Evolutionary conservation across 2,329 filamentous ascomycete genomes (phyloP).

Genomic region (Hypoxylon sp.): DNA sequence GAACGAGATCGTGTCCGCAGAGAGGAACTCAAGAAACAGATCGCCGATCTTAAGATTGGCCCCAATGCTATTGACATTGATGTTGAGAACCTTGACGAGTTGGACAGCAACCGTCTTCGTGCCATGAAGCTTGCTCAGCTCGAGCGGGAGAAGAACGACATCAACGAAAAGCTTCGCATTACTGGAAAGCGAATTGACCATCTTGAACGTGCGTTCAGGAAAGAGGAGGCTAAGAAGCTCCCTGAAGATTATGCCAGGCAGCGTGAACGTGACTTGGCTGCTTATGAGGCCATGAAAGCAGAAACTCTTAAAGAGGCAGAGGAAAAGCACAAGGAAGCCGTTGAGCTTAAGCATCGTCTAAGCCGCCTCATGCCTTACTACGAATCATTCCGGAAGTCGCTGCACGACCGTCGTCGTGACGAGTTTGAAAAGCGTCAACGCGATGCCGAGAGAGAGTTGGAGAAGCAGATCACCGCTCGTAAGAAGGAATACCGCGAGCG

Average conservation of each 20-base stretch:
- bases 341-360: constrained; percentile 94
- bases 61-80: constrained; percentile 83
- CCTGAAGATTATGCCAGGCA: constrained; percentile 88
- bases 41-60: constrained; percentile 90
- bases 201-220: constrained; percentile 94
- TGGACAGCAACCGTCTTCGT: constrained; percentile 91
- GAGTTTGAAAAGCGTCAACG: constrained; percentile 96
- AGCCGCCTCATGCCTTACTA: constrained; percentile 87
- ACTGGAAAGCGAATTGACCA: constrained; percentile 97
- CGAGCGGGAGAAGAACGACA: constrained; percentile 97
- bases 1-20: constrained; percentile 92
- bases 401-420: constrained; percentile 89
- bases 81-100: constrained; percentile 83
- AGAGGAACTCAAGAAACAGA: constrained; percentile 93
- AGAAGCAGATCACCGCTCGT: constrained; percentile 89
- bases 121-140: constrained; percentile 95
- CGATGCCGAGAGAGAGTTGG: constrained; percentile 91
- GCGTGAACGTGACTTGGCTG: constrained; percentile 80
- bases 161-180: constrained; percentile 90
- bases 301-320: constrained; percentile 86
- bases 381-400: constrained; percentile 83
- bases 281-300: constrained; percentile 84
- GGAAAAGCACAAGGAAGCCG: constrained; percentile 90
- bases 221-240: constrained; percentile 95
- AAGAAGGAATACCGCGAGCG: constrained; percentile 91